Evolutionary conservation across 2,329 filamentous ascomycete genomes (phyloP).

Genomic region (Seiridium cupressi): DNA sequence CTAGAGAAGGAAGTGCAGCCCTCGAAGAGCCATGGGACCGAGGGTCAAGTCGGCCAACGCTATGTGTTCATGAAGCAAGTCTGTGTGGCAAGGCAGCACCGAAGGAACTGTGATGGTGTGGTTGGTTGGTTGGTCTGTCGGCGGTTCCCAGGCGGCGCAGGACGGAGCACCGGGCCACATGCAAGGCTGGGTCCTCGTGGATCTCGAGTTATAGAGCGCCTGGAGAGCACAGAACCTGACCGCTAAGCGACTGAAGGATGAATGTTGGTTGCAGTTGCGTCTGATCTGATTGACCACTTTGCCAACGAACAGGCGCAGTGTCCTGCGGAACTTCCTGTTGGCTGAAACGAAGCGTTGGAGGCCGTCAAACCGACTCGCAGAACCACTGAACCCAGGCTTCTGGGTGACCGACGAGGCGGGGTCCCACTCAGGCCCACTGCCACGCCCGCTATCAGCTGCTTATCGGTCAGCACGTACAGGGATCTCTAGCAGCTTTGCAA

Average conservation of each 20-base stretch:
- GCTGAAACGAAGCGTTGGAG: neutral
- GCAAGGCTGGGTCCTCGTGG: neutral
- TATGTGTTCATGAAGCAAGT: too few species aligned
- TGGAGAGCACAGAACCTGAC: too few species aligned
- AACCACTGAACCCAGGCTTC: neutral
- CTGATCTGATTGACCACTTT: too few species aligned
- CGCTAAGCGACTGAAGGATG: too few species aligned
- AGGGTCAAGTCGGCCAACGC: neutral
- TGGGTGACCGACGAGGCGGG: neutral
- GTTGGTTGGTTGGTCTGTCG: neutral
- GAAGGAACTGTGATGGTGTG: neutral
- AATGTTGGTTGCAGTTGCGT: too few species aligned
- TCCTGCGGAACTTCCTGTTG: neutral
- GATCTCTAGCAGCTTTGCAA: neutral
- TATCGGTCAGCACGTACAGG: neutral
- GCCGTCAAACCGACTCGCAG: neutral
- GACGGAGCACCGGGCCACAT: neutral
- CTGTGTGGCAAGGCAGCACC: neutral
- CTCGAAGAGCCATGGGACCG: slow-evolving; percentile 3
- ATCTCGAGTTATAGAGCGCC: neutral
- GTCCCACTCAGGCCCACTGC: neutral
- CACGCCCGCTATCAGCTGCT: neutral
- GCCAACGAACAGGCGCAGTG: too few species aligned
- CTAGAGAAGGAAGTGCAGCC: slow-evolving; percentile 1
- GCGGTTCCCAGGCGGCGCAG: neutral